These are phyloP conservation scores for Xylaria cubensis DNA, from an alignment of 495 filamentous ascomycete genomes.

Conservation along the genomic window DNA sequence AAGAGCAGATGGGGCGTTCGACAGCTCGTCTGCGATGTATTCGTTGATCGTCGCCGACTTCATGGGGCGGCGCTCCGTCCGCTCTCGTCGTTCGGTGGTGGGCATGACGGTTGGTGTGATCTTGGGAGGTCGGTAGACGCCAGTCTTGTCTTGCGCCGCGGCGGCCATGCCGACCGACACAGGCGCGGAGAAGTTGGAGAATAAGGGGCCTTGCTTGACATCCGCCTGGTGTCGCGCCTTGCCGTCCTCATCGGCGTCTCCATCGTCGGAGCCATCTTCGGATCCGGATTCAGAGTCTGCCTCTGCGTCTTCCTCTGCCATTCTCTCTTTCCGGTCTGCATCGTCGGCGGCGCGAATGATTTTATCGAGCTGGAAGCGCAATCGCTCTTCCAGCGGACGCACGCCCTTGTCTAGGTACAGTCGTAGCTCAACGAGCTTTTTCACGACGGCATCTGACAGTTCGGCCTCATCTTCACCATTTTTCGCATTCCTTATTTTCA, in stretches of 20 bases:
- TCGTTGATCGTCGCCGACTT: slow-evolving; percentile 84
- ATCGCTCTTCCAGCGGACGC: slow-evolving; percentile 80
- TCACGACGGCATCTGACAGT: slow-evolving; percentile 62
- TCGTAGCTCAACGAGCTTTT: slow-evolving; percentile 83
- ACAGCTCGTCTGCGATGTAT: slow-evolving; percentile 82
- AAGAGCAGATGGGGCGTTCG: slow-evolving; percentile 74
- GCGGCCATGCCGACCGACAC: slow-evolving; percentile 46
- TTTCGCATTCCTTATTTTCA: slow-evolving; percentile 73
- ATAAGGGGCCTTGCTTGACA: slow-evolving; percentile 65
- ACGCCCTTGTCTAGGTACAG: slow-evolving; percentile 91
- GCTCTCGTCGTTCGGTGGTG: slow-evolving; percentile 62
- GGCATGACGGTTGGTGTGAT: slow-evolving; percentile 80
- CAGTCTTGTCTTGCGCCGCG: slow-evolving; percentile 47
- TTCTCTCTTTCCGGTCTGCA: slow-evolving; percentile 53
- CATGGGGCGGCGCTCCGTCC: slow-evolving; percentile 60
- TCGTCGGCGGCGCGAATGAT: slow-evolving; percentile 87
- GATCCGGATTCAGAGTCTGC: slow-evolving; percentile 50
- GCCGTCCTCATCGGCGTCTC: slow-evolving; percentile 43
- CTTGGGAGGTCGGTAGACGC: slow-evolving; percentile 82
- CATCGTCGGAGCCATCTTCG: slow-evolving; percentile 43
- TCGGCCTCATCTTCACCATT: slow-evolving; percentile 32
- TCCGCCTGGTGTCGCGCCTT: slow-evolving; percentile 61
- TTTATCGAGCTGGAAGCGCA: slow-evolving; percentile 90
- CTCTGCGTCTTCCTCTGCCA: slow-evolving; percentile 37
- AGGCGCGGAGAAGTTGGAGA: slow-evolving; percentile 56